Percentiles rank a stretch among this genome's conserved stretches.
Conservation (phyloP, 1,284 basidiomycete genomes). For the Irpex sp. region DNA sequence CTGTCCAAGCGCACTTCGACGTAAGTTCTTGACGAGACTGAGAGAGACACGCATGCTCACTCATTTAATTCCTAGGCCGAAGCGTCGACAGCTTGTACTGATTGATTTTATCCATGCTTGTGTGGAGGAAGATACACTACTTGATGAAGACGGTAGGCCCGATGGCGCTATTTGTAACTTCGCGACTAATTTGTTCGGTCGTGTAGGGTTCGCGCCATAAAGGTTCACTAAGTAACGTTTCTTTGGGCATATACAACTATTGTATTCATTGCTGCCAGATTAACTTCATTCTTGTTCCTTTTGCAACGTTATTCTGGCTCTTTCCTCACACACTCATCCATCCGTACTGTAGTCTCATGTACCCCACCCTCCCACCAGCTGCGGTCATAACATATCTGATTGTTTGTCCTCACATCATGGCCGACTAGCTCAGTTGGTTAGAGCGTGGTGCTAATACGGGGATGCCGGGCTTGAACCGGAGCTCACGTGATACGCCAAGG, state of each 20-base stretch:
- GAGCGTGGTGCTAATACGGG: background rate
- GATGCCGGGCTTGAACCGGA: no score
- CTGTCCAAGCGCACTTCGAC: slow-evolving; percentile 69
- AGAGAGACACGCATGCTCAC: background rate
- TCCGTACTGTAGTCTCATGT: background rate
- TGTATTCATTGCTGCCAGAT: no score
- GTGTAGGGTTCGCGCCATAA: background rate
- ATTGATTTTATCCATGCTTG: slow-evolving; percentile 75
- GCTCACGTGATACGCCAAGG: background rate
- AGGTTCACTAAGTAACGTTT: no score
- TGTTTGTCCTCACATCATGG: background rate
- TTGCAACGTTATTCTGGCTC: no score
- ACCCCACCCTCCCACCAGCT: no score
- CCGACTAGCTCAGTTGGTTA: background rate
- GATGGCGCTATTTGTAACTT: background rate
- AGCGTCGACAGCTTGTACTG: slow-evolving; percentile 74
- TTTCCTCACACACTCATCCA: no score
- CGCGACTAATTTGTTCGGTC: background rate
- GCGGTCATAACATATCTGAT: no score
- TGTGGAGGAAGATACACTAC: slow-evolving; percentile 73
- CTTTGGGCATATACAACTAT: background rate
- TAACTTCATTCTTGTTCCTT: no score
- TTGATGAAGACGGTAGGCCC: slow-evolving; percentile 73
- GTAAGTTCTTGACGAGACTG: slow-evolving; percentile 36
- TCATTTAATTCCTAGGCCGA: slow-evolving; percentile 48